Conservation (phyloP, 2,329 filamentous ascomycete species). For the Pochonia chlamydosporia region DNA sequence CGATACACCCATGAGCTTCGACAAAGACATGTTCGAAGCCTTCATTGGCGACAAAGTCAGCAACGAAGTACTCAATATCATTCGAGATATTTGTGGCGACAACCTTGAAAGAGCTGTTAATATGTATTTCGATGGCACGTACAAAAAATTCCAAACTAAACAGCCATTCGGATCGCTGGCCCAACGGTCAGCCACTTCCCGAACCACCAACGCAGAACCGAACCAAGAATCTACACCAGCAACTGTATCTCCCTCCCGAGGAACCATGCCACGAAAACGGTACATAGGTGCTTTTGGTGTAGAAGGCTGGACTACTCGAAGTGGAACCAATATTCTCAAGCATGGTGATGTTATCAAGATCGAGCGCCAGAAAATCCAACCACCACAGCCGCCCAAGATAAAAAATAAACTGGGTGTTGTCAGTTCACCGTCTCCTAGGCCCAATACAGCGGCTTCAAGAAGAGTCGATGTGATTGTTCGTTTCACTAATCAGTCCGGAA, state of each 20-base stretch:
- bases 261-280: constrained; percentile 38
- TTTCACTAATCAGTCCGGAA: constrained; percentile 73
- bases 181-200: background rate
- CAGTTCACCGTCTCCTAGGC: constrained; percentile 23
- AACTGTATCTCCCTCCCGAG: constrained; percentile 3
- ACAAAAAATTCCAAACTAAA: constrained; percentile 42
- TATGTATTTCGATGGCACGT: constrained; percentile 66
- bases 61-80: constrained; percentile 38
- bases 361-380: constrained; percentile 74
- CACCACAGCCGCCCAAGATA: constrained; percentile 41
- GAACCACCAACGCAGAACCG: background rate
- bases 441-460: constrained; percentile 49
- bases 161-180: background rate
- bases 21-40: constrained; percentile 50
- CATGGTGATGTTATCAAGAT: constrained; percentile 82
- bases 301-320: constrained; percentile 86
- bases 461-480: constrained; percentile 83
- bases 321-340: constrained; percentile 66
- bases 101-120: constrained; percentile 59
- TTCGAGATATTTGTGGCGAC: constrained; percentile 49
- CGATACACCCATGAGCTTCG: constrained; percentile 38
- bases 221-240: background rate
- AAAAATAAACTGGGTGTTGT: constrained; percentile 34
- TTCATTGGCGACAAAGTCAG: constrained; percentile 54
- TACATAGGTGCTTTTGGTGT: constrained; percentile 92